Conservation (phyloP, 2,329 filamentous ascomycete genomes). For the Aspergillus persii region DNA sequence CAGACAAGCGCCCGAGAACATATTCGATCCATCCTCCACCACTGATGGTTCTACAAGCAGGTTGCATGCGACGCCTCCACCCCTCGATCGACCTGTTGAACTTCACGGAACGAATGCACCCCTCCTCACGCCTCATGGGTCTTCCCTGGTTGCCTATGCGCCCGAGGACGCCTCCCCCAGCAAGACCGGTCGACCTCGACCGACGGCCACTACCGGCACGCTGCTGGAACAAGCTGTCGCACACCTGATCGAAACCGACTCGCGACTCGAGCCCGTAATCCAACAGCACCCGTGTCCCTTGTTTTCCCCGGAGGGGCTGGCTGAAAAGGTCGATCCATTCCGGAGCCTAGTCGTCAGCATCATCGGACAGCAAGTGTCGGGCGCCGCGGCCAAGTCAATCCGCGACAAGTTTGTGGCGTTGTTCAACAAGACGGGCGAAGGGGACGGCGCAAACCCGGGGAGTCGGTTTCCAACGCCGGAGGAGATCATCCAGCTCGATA, state of each 20-base stretch:
- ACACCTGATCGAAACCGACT: conserved; percentile 71
- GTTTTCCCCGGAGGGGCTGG: conserved; percentile 79
- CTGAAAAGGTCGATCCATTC: conserved; percentile 85
- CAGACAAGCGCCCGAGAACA: conserved; percentile 36
- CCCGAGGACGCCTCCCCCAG: conserved; percentile 40
- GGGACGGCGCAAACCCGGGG: conserved; percentile 9
- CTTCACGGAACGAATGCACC: conserved; percentile 49
- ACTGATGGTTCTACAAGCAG: conserved; percentile 39
- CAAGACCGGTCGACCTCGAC: conserved; percentile 39
- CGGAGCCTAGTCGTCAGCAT: conserved; percentile 79
- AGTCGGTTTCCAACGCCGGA: conserved; percentile 70
- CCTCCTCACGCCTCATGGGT: conserved; percentile 49
- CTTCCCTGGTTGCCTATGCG: conserved; percentile 50
- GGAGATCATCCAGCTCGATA: conserved; percentile 62
- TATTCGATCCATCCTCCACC: conserved; percentile 14
- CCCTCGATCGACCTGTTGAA: conserved; percentile 46
- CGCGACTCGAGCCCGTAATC: conserved; percentile 68
- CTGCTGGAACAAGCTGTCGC: conserved; percentile 72
- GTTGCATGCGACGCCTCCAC: conserved; percentile 46
- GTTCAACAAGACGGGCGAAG: conserved; percentile 52
- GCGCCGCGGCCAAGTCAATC: conserved; percentile 85
- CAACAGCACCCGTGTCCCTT: conserved; percentile 72
- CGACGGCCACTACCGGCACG: conserved; percentile 63
- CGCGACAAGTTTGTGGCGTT: conserved; percentile 78
- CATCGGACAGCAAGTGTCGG: conserved; percentile 94